Base-by-base conservation (phyloP, 78 protist genomes). In the Cavenderia fasciculata region DNA sequence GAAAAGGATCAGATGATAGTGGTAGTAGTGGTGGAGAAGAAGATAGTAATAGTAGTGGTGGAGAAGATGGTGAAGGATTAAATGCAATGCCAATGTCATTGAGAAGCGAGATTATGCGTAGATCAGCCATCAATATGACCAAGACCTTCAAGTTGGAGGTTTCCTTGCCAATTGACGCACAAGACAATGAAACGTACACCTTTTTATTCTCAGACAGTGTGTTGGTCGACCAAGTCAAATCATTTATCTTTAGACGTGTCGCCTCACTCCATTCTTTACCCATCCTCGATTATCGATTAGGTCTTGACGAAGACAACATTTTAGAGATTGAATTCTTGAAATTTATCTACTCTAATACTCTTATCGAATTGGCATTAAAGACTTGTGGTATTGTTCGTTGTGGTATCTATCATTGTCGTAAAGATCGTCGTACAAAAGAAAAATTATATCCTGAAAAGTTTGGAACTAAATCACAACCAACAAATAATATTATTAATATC, bases 271-370 rank as follows among this genome's bases (percentile, higher is more conserved):
- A 44, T 4, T 29, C 1, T 12, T 29, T 57, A 33, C 36, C 36
- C 0, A 19, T 57, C 14, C 19, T 34, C 10, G 90, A 82, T 16
- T 82, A 68, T 82, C 40, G 90, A 27, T 68, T 82, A 21, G 90
- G 90, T 68, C 41, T 82, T 16, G 90, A 82, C 29, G 90, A 82
- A 34, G 90, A 82, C 40, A 82, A 56, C 31, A 18, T 82, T 0
- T 68, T 82, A 46, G 90, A 82, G n/a, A 62, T 82, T 1, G 90
- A 82, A n/a, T 82, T 82, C 49, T 56, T 82, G 4, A 82, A 82
- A 40, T 82, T 82, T 29, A 68, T 82, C n/a, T 82, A 68, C 19
- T 36, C 47, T 38, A 59, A 82, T n/a, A 82, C 90, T 0, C 65
- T 82, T 52, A 63, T 82, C 8, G 90, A 82, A 23, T 29, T 68